phyloP scores from a whole-genome alignment of 352 stramenopile genomes.

The Elongisporangium senticosum region DNA sequence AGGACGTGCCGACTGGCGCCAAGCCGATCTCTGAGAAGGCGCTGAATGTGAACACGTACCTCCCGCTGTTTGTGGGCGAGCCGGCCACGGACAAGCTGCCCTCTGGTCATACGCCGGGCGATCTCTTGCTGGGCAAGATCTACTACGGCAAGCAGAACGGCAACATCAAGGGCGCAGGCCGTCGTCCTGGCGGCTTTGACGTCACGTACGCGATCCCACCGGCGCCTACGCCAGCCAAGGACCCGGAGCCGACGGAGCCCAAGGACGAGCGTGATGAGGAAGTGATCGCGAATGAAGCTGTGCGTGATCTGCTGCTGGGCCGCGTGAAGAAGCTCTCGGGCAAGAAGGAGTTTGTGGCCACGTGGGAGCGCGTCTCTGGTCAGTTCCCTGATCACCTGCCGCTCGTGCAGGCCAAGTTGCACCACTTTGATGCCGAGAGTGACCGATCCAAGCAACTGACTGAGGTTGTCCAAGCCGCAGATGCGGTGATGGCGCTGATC shows the following conservation, averaged over 20 bases:
- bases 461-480: slow-evolving; percentile 47
- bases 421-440: slow-evolving; percentile 67
- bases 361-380: slow-evolving; percentile 40
- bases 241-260: slow-evolving; percentile 54
- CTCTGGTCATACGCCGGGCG: slow-evolving; percentile 38
- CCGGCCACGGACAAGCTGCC: slow-evolving; percentile 69
- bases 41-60: slow-evolving; percentile 42
- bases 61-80: slow-evolving; percentile 74
- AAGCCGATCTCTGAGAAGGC: slow-evolving; percentile 53
- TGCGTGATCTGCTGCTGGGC: slow-evolving; percentile 65
- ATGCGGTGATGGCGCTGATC: slow-evolving; percentile 54
- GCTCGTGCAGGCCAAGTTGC: slow-evolving; percentile 57
- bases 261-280: slow-evolving; percentile 70
- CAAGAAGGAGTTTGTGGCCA: slow-evolving; percentile 54
- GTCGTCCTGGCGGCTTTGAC: slow-evolving; percentile 60
- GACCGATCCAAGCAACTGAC: slow-evolving; percentile 33
- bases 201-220: slow-evolving; percentile 74
- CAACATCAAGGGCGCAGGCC: slow-evolving; percentile 45
- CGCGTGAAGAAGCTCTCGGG: slow-evolving; percentile 62
- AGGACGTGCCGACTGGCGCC: slow-evolving; percentile 49
- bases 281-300: slow-evolving; percentile 57
- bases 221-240: slow-evolving; percentile 44
- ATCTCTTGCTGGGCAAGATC: slow-evolving; percentile 63
- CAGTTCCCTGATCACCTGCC: slow-evolving; percentile 60
- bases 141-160: slow-evolving; percentile 74